These are phyloP conservation scores for Medicago arabica DNA, from an alignment of 306 rosid genomes.

Conservation along the genomic window DNA sequence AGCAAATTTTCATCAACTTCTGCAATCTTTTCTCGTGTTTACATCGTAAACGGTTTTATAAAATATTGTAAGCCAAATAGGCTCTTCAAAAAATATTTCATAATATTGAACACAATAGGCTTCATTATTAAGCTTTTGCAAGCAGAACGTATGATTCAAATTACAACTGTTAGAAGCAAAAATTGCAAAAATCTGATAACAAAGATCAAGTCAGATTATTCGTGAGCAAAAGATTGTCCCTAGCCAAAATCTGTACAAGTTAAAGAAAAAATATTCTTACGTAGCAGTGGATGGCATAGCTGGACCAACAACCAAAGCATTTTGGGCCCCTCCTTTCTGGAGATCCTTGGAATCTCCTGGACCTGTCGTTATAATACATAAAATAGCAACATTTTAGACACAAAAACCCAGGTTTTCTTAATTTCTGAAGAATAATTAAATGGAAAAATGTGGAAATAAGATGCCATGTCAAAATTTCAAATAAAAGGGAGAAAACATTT, in stretches of 20 bases:
- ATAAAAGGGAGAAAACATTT: neutral
- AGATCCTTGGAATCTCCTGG: conserved; percentile 64
- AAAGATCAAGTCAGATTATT: conserved; percentile 19
- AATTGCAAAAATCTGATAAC: conserved; percentile 1
- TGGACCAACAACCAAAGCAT: conserved; percentile 87
- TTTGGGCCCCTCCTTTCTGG: conserved; percentile 62
- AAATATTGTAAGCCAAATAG: conserved; percentile 14
- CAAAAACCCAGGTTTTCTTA: neutral
- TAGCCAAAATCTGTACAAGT: neutral
- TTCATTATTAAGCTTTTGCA: conserved; percentile 18
- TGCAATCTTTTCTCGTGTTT: conserved; percentile 24
- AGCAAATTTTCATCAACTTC: conserved; percentile 17
- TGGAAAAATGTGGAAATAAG: neutral
- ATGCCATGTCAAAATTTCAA: neutral
- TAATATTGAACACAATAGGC: conserved; percentile 16
- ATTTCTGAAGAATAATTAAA: conserved; percentile 4
- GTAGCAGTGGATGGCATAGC: conserved; percentile 65
- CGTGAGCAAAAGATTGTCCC: neutral
- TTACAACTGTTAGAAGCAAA: neutral
- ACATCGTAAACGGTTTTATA: neutral
- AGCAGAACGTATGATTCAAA: conserved; percentile 30
- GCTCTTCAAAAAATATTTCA: conserved; percentile 27
- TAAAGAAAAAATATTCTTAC: conserved; percentile 52
- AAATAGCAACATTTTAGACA: conserved; percentile 35
- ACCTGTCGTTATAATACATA: conserved; percentile 47